Evolutionary conservation across 2,329 filamentous ascomycete genomes (phyloP), one percentile per base, ranked within the genome.

Genomic region (Fusarium buxicola): DNA sequence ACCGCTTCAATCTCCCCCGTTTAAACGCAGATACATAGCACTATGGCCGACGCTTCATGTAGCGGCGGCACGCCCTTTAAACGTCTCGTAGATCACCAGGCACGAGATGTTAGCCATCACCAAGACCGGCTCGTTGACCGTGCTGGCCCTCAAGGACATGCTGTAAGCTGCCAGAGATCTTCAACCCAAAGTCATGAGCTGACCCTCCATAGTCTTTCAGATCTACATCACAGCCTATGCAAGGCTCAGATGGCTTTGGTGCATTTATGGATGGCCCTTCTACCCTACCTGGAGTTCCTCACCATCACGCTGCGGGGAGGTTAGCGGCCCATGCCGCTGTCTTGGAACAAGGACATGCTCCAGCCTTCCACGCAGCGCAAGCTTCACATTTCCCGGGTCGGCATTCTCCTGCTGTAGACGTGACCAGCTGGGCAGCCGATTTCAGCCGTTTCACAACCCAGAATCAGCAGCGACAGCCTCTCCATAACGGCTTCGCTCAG

Each of bases 11-110:
- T 21, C 28, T 25, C 34, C 34, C 46, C 21, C 16, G 25, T n/a
- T 31, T 28, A 12, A 47, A 18, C 40, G 11, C 34, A 35, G 25
- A 15, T 16, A 43, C 21, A 43, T 18, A 21, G 13, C 49, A 44
- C 24, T 50, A 81, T 81, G 78, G 73, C 77, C 32, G 77, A 80
- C 48, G 73, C 73, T 52, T 77, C 78, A 9, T 81, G 79, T 60
- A 78, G 77, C 58, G 78, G 77, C 30, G 72, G 74, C 3, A 77
- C 76, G 44, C 78, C 79, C 31, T 80, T 81, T 52, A 81, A 81
- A 71, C 75, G 73, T 11, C 72, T 81, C 36, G 66, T 78, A 16
- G 77, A 80, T 8, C 77, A 80, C 34, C 77, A 80, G 46, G 71
- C 72, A n/a, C 74, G 75, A 39, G 78, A 80, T 65, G 72, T 74